Conservation (phyloP, 805 yeast species). For the Zygoascus ofunaensis region DNA sequence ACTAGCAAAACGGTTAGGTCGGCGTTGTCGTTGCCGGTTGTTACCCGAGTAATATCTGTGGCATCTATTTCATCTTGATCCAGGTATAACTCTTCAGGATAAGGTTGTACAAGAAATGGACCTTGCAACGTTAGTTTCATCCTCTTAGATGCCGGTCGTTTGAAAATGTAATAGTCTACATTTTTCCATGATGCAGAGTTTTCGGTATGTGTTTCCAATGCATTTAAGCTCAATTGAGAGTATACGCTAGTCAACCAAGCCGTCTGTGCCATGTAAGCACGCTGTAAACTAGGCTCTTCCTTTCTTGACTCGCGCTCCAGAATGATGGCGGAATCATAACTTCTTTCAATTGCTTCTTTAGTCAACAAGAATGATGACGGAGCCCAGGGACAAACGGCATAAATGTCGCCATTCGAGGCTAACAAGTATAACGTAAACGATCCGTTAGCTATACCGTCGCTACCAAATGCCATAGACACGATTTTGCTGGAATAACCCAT, state of each 20-base stretch:
- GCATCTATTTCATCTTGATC: constrained; percentile 31
- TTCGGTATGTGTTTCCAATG: constrained; percentile 11
- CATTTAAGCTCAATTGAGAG: constrained; percentile 15
- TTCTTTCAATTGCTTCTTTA: constrained; percentile 24
- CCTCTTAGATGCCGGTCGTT: constrained; percentile 15
- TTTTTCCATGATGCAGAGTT: constrained; percentile 17
- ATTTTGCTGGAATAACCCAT: constrained; percentile 13
- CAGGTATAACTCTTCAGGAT: constrained; percentile 42
- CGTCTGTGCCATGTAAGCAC: constrained; percentile 9
- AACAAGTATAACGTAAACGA: constrained; percentile 45
- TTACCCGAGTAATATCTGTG: constrained; percentile 26
- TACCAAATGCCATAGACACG: constrained; percentile 40
- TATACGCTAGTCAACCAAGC: constrained; percentile 17
- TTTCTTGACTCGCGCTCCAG: constrained; percentile 15
- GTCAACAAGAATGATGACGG: constrained; percentile 40
- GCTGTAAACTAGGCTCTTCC: background rate
- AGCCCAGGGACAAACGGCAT: constrained; percentile 53
- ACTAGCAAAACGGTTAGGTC: constrained; percentile 16
- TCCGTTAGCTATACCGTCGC: constrained; percentile 31
- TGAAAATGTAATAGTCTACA: constrained; percentile 17
- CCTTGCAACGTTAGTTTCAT: constrained; percentile 34
- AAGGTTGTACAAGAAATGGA: constrained; percentile 46
- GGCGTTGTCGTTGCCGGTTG: constrained; percentile 9
- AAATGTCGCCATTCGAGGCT: constrained; percentile 50
- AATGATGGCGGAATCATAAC: constrained; percentile 30